Evolutionary conservation across 371 early-diverging fungal genomes (phyloP), one percentile per base, ranked within the genome.

Genomic region (Rhizopus sp.): DNA sequence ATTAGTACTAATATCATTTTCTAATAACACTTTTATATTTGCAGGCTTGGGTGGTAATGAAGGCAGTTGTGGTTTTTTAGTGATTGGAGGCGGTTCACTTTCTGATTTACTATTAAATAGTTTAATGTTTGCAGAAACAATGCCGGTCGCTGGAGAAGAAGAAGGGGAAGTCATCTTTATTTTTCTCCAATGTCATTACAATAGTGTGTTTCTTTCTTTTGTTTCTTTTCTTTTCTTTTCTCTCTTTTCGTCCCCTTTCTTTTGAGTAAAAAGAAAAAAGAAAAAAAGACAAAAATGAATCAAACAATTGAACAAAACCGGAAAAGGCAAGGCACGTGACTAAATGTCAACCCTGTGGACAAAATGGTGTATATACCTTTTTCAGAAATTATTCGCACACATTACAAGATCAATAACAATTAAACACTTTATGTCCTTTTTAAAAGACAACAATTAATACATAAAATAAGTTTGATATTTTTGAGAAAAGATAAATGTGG

Each of bases 71-170:
- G 71, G 16, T 30, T 9, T 13, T 57, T 31, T 50, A 15, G 12
- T 17, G 9, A 9, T 12, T 7, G 48, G 46, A 34, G 35, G 39
- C 37, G 50, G 41, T 39, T 59, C 54, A 32, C 46, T 60, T 23
- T 64, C 68, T 31, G 61, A 54, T 53, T 59, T 68, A 34, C 59
- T 64, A 34, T 64, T 68, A 23, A 64, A 64, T 39, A 64, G 29
- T 6, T 58, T 64, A 31, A 68, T 64, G 23, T 64, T 64, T 5
- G 58, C 69, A 50, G 65, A 68, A 17, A 62, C 62, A 60, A 60
- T 50, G 30, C 69, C 60, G 34, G 46, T 42, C 15, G 57, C 17
- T 50, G 66, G 46, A 16, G 66, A 44, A 42, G 60, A 45, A 40
- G 70, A 59, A 15, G 60, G 57, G 15, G 41, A 41, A 41, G 41